Evolutionary conservation across 2,329 filamentous ascomycete species (phyloP), one percentile per base, ranked within the genome.

Genomic region (Penicillium vulpinum): DNA sequence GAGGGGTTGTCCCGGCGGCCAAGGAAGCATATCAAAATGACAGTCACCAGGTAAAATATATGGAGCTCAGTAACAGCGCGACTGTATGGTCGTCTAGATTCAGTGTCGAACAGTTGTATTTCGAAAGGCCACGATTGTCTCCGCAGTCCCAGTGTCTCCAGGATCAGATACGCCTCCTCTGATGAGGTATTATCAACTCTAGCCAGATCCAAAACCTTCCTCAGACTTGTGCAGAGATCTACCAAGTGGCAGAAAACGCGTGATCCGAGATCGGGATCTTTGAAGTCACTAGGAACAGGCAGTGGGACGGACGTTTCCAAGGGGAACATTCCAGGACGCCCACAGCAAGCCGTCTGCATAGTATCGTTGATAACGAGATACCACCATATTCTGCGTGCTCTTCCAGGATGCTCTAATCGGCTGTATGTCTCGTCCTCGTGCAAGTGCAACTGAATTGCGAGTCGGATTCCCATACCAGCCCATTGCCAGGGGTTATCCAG

Each of bases 401-500:
- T 40, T 31, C 40, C 51, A 18, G 56, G 49, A 22, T 57, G 16
- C 15, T 40, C 18, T 5, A 55, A 41, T 22, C 15, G 43, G 22
- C 24, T 16, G 29, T 59, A 57, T 22, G 57, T 22, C 29, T 47
- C 55, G 6, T 43, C 18, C 11, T 54, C 31, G 26, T 59, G 57
- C 18, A 57, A 16, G 10, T 57, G 57, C 16, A 59, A 26, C 16
- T 59, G 57, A 9, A 59, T 28, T 4, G 40, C 57, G 4, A 59
- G 46, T 39, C 57, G 44, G 11, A 57, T 57, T 38, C 40, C 57
- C 57, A 57, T 59, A 15, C 57, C 54, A 11, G 39, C n/a, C 57
- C 57, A 59, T 38, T 59, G 54, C 54, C 54, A 59, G 9, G 57
- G 57, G 13, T 50, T 57, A 22, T 59, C 54, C 11, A 59, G 35